A percentile compares a stretch with the other conserved stretches of the same genome.
phyloP scores from a whole-genome alignment of 2,329 filamentous ascomycete genomes.

The Diaporthe caulivora region DNA sequence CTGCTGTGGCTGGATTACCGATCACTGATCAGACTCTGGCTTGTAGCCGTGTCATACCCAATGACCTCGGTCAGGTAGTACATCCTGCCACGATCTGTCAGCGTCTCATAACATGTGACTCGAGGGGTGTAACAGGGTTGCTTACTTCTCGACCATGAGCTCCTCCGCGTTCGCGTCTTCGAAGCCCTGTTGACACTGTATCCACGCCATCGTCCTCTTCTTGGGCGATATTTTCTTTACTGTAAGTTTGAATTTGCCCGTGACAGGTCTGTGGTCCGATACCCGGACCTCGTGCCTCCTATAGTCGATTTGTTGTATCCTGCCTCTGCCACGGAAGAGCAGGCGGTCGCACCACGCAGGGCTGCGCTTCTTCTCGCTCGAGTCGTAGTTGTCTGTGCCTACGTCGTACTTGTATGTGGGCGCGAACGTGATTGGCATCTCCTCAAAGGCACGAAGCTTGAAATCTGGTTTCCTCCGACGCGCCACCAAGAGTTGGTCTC shows the following conservation, averaged over 20 bases:
- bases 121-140: slow-evolving; percentile 42
- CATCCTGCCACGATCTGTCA: slow-evolving; percentile 54
- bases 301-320: slow-evolving; percentile 91
- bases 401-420: slow-evolving; percentile 99
- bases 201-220: slow-evolving; percentile 75
- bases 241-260: slow-evolving; percentile 83
- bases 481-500: slow-evolving; percentile 92
- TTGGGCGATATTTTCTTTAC: slow-evolving; percentile 84
- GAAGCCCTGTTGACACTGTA: slow-evolving; percentile 80
- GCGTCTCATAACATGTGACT: slow-evolving; percentile 25
- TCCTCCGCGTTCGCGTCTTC: slow-evolving; percentile 77
- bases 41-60: slow-evolving; percentile 67
- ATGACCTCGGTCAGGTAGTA: slow-evolving; percentile 64
- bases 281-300: slow-evolving; percentile 88
- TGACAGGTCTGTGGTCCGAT: slow-evolving; percentile 94
- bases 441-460: slow-evolving; percentile 88
- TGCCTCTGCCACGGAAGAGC: slow-evolving; percentile 84
- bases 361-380: slow-evolving; percentile 91
- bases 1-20: slow-evolving; percentile 42
- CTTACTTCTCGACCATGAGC: slow-evolving; percentile 82
- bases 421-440: slow-evolving; percentile 89
- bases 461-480: slow-evolving; percentile 91
- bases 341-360: slow-evolving; percentile 98
- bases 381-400: slow-evolving; percentile 92
- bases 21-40: slow-evolving; percentile 60